Conservation (phyloP, 768 basidiomycete species). For the Lactifluus piperatus region DNA sequence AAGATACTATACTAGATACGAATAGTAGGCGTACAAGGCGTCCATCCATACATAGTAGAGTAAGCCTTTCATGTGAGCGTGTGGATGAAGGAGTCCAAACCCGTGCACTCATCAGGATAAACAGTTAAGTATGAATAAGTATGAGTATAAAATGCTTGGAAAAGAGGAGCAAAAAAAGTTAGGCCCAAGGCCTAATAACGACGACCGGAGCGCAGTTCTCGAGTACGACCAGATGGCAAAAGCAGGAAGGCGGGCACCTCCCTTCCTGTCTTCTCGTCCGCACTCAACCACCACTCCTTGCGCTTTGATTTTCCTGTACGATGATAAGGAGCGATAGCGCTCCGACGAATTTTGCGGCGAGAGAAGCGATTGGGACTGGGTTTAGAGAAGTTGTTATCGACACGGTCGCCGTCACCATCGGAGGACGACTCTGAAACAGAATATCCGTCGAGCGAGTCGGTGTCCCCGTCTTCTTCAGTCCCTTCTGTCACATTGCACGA, state of each 20-base stretch:
- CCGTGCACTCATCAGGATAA: not conserved
- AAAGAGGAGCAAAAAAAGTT: not conserved
- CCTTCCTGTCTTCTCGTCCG: not conserved
- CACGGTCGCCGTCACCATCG: not conserved
- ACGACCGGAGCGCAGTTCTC: not conserved
- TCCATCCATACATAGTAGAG: not conserved
- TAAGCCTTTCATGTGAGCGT: not conserved
- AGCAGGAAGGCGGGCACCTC: not conserved
- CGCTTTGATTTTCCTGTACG: not conserved
- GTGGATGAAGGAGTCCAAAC: not conserved
- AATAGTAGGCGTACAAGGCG: not conserved
- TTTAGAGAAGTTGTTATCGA: not conserved
- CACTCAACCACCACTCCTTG: constrained; percentile 6
- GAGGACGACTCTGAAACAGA: constrained; percentile 6
- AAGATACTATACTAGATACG: no score
- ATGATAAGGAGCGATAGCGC: not conserved
- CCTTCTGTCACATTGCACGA: not conserved
- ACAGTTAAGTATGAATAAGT: not conserved
- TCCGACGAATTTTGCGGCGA: not conserved
- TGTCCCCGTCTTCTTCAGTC: not conserved
- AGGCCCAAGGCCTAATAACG: not conserved
- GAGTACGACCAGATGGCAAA: not conserved
- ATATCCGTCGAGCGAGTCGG: not conserved
- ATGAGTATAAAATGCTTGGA: not conserved
- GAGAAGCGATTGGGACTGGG: not conserved